Evolutionary conservation across 2,329 filamentous ascomycete genomes (phyloP), one percentile per base, ranked within the genome.

Genomic region (Colletotrichum kahawae): DNA sequence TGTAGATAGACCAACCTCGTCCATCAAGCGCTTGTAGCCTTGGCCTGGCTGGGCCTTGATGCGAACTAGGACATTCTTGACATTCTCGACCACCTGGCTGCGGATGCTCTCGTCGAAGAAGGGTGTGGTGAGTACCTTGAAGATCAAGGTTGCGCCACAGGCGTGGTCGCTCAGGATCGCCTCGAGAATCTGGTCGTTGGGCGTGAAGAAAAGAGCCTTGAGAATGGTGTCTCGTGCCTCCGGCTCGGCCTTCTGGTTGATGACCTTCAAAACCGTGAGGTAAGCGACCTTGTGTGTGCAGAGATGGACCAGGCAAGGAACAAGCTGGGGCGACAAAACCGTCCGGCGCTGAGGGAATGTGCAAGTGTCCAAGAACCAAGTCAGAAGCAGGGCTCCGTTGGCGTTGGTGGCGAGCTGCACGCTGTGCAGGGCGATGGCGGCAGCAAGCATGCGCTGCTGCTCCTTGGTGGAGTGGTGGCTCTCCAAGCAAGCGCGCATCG

Each of bases 251-350:
- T 98, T 95, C 84, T 99, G 97, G 83, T 99, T 99, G 84, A 99
- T 98, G 66, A 98, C 95, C 87, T 99, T 99, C 73, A 99, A 89
- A 1, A 99, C 96, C 0, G 97, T 99, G 76, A 98, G 89, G 82
- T 98, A 98, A 0, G 97, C 97, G 71, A 99, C 96, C 88, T 98
- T 98, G 89, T 99, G 97, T 0, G 97, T 98, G 89, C 97, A 98
- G 8, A 99, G 90, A 82, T 98, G 95, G 29, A 98, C 95, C 36
- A 99, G 89, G 82, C 98, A 95, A 54, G 97, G 96, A 18, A 98
- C 95, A 29, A 99, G 92, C 79, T 96, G 93, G 24, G 97, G 97
- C 59, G 97, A 96, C 70, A 99, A 89, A 33, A 98, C 96, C 29
- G 95, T 97, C 74, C 97, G 94, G 78, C 97, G 94, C 79, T 94